Evolutionary conservation across 1,284 basidiomycete genomes (phyloP).

Genomic region (Leccinum subrobustum): DNA sequence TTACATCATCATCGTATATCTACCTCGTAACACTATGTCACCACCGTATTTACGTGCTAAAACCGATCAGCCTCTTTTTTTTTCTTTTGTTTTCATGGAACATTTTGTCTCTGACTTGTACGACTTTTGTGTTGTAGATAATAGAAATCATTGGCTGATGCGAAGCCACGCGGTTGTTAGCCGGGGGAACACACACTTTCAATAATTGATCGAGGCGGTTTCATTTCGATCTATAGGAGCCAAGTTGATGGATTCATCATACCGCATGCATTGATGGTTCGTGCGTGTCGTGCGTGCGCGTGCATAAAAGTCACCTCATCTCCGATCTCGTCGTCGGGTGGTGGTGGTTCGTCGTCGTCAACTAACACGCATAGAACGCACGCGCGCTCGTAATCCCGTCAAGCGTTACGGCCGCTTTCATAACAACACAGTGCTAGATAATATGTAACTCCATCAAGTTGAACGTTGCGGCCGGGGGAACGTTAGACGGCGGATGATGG

Average conservation of each 20-base stretch:
- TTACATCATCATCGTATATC: slow-evolving; percentile 20
- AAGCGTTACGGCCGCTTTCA: too few species aligned
- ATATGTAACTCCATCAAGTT: too few species aligned
- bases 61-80: neutral
- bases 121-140: neutral
- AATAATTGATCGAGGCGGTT: neutral
- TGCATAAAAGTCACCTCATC: neutral
- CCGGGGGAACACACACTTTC: neutral
- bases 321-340: neutral
- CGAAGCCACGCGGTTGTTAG: neutral
- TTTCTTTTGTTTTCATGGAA: neutral
- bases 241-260: neutral
- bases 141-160: neutral
- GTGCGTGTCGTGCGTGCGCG: too few species aligned
- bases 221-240: neutral
- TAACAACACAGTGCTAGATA: too few species aligned
- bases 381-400: too few species aligned
- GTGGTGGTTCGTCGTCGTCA: too few species aligned
- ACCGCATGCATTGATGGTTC: too few species aligned
- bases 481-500: too few species aligned
- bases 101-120: neutral
- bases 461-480: too few species aligned
- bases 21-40: slow-evolving; percentile 28
- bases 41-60: slow-evolving; percentile 15
- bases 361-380: too few species aligned